phyloP scores from a whole-genome alignment of 257 asterid species.

The Ajuga chamaepitys region DNA sequence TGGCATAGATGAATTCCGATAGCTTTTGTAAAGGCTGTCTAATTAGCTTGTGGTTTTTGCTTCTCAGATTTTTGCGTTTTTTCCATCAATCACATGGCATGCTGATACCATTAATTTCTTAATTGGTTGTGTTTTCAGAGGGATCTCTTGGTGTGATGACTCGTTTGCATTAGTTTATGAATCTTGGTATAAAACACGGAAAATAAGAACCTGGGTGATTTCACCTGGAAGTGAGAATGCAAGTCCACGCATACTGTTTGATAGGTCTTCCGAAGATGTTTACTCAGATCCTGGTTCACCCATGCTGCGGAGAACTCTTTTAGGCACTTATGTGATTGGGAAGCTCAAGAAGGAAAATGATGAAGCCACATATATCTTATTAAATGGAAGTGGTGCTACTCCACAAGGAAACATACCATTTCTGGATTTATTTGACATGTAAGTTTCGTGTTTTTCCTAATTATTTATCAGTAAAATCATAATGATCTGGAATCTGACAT shows the following conservation, averaged over 20 bases:
- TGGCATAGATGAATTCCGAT: not conserved
- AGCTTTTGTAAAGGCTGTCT: not conserved
- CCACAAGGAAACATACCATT: conserved; percentile 94
- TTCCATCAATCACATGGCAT: not conserved
- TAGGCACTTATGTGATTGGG: conserved; percentile 88
- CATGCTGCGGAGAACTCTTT: conserved; percentile 73
- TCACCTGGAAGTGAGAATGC: conserved; percentile 64
- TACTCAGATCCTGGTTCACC: conserved; percentile 99
- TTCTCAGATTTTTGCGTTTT: not conserved
- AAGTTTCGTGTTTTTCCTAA: conserved; percentile 36
- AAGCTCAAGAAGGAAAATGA: conserved; percentile 70
- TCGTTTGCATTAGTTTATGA: conserved; percentile 89
- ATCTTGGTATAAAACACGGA: conserved; percentile 93
- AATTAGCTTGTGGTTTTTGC: not conserved
- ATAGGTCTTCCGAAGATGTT: conserved; percentile 98
- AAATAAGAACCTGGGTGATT: conserved; percentile 66
- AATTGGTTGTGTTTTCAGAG: conserved; percentile 40
- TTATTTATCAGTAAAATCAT: conserved; percentile 12
- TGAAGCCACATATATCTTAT: conserved; percentile 47
- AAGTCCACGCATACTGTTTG: conserved; percentile 74
- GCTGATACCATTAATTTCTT: conserved; percentile 13
- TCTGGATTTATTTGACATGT: conserved; percentile 92
- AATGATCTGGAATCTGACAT: conserved; percentile 37
- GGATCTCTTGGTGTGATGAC: conserved; percentile 93
- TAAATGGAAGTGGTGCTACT: conserved; percentile 95